Percentiles rank a stretch among this genome's conserved stretches.
Conservation (phyloP, 176 grass and related monocot genomes). For the Aegilops tauschii region DNA sequence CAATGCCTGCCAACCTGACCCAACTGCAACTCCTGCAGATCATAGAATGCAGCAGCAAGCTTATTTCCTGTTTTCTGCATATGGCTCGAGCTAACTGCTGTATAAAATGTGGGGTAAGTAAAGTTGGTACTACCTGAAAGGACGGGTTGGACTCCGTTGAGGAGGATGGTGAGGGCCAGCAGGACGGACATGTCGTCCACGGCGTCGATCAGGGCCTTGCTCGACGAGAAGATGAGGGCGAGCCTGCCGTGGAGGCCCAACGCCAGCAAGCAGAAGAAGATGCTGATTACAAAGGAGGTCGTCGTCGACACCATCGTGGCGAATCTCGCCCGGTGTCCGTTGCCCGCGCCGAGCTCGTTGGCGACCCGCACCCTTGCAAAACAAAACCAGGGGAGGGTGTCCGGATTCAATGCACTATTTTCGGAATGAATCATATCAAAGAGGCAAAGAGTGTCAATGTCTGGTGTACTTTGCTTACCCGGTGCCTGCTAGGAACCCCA, state of each 20-base stretch:
- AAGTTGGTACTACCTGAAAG: not conserved
- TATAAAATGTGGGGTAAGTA: too few species aligned
- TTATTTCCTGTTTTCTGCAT: too few species aligned
- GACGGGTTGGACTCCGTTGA: not conserved
- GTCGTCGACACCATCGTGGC: conserved; percentile 24
- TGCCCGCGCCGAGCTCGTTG: conserved; percentile 38
- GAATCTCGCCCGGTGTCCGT: conserved; percentile 26
- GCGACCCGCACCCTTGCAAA: conserved; percentile 33
- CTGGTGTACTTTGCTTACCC: conserved; percentile 39
- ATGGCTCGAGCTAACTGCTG: too few species aligned
- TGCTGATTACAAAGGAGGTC: conserved; percentile 21
- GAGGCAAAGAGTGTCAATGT: not conserved
- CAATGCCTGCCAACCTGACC: conserved; percentile 43
- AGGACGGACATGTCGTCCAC: conserved; percentile 37
- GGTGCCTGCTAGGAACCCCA: conserved; percentile 60
- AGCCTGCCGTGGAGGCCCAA: conserved; percentile 22
- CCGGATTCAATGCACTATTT: too few species aligned
- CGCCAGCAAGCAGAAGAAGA: conserved; percentile 10
- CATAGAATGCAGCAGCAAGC: too few species aligned
- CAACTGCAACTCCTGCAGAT: conserved; percentile 47
- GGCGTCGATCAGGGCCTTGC: not conserved
- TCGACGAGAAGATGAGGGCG: conserved; percentile 20
- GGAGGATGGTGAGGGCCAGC: conserved; percentile 14
- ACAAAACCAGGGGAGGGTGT: not conserved
- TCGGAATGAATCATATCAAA: too few species aligned